phyloP scores from a whole-genome alignment of 345 rosid species.

The Excoecaria cochinchinensis region DNA sequence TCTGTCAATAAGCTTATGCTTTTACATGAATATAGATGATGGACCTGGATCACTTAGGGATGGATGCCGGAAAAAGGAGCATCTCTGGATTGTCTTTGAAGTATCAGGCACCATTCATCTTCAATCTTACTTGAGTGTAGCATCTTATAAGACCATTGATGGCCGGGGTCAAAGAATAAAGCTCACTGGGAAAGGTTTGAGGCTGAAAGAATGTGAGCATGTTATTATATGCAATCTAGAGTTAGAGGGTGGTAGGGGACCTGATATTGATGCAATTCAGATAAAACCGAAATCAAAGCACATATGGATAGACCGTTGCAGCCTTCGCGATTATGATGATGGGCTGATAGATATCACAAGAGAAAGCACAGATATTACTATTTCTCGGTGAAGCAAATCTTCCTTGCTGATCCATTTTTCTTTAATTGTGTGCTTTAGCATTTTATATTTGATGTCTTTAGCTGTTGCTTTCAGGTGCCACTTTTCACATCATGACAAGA shows the following conservation, averaged over 20 bases:
- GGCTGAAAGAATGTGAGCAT: conserved; percentile 83
- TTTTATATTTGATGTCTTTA: conserved; percentile 16
- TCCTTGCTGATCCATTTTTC: background rate
- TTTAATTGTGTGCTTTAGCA: background rate
- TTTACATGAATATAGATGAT: conserved; percentile 54
- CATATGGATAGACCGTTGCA: conserved; percentile 93
- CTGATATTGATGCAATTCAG: conserved; percentile 90
- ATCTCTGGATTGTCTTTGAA: conserved; percentile 86
- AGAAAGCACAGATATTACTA: conserved; percentile 84
- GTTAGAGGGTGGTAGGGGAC: conserved; percentile 84
- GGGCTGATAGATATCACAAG: conserved; percentile 94
- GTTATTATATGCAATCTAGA: conserved; percentile 81
- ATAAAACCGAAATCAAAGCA: conserved; percentile 86
- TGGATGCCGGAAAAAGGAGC: conserved; percentile 74
- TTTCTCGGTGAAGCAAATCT: conserved; percentile 60
- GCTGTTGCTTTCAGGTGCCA: conserved; percentile 56
- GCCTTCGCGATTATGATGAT: conserved; percentile 79
- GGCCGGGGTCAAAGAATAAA: conserved; percentile 88
- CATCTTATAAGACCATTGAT: conserved; percentile 92
- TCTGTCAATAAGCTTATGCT: background rate
- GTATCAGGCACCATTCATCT: conserved; percentile 78
- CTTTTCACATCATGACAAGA: conserved; percentile 80
- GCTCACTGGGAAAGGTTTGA: conserved; percentile 83
- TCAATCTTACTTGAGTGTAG: conserved; percentile 53
- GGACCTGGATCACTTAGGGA: conserved; percentile 87